A percentile compares a stretch with the other conserved stretches of the same genome.
Conservation (phyloP, 1,284 basidiomycete genomes). For the Malassezia caprae region DNA sequence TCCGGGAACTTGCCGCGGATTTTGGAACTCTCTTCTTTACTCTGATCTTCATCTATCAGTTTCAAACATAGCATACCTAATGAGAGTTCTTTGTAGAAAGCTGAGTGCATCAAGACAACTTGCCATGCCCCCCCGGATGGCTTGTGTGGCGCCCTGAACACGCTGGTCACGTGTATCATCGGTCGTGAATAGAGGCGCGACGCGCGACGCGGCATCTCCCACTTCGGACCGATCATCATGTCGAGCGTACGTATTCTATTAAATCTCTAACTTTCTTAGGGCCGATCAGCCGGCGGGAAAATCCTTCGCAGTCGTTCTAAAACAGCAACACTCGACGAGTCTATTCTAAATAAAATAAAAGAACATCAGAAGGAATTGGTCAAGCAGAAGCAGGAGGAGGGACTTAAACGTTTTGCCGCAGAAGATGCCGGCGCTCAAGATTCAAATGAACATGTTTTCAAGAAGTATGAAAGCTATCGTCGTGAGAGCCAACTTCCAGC, state of each 20-base stretch:
- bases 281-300: slow-evolving; percentile 19
- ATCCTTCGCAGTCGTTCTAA: slow-evolving; percentile 49
- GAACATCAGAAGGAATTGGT: slow-evolving; percentile 84
- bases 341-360: slow-evolving; percentile 63
- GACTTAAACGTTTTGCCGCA: slow-evolving; percentile 66
- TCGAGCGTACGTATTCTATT: neutral
- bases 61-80: slow-evolving; percentile 61
- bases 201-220: neutral
- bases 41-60: slow-evolving; percentile 64
- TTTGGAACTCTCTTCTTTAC: slow-evolving; percentile 88
- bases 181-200: neutral
- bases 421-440: slow-evolving; percentile 54
- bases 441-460: slow-evolving; percentile 64
- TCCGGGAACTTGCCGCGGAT: slow-evolving; percentile 98
- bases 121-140: neutral
- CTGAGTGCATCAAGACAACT: slow-evolving; percentile 67
- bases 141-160: neutral
- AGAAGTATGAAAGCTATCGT: slow-evolving; percentile 92
- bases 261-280: neutral
- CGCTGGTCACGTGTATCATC: neutral
- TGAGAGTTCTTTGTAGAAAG: slow-evolving; percentile 99
- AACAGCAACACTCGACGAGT: slow-evolving; percentile 70
- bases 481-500: slow-evolving; percentile 76
- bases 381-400: slow-evolving; percentile 65
- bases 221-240: slow-evolving; percentile 2